Evolutionary conservation across 2,329 filamentous ascomycete genomes (phyloP).

Genomic region (Alternaria tenuissima): DNA sequence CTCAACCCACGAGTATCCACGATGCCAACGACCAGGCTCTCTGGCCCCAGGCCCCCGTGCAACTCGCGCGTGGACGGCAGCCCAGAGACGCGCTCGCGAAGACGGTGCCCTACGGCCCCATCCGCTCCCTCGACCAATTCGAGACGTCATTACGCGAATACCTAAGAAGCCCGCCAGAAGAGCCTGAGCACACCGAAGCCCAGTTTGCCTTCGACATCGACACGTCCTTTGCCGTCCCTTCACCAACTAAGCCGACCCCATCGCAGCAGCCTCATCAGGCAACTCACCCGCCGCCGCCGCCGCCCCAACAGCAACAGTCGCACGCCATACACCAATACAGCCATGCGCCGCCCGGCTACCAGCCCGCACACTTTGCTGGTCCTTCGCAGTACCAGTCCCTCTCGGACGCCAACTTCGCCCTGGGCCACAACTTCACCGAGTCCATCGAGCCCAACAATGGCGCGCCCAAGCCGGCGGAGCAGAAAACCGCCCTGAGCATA

Average conservation of each 20-base stretch:
- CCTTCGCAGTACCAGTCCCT: constrained; percentile 34
- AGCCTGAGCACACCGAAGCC: constrained; percentile 50
- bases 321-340: constrained; percentile 21
- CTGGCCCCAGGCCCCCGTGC: constrained; percentile 30
- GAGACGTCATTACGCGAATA: constrained; percentile 48
- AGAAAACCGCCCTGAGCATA: constrained; percentile 45
- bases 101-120: constrained; percentile 39
- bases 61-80: constrained; percentile 49
- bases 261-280: constrained; percentile 8
- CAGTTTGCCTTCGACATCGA: constrained; percentile 51
- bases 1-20: constrained; percentile 18
- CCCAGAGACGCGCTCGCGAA: constrained; percentile 48
- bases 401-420: constrained; percentile 35
- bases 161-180: constrained; percentile 41
- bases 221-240: constrained; percentile 45
- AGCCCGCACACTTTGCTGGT: constrained; percentile 37
- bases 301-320: constrained; percentile 10
- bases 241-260: constrained; percentile 7
- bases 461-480: constrained; percentile 25
- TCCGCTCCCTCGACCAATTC: constrained; percentile 47
- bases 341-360: constrained; percentile 40
- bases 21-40: constrained; percentile 24
- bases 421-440: constrained; percentile 31
- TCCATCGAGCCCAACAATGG: constrained; percentile 14
- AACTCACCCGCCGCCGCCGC: constrained; percentile 1